phyloP scores from a whole-genome alignment of 192 early-diverging fungal genomes.

The Rhizophagus clarus region DNA sequence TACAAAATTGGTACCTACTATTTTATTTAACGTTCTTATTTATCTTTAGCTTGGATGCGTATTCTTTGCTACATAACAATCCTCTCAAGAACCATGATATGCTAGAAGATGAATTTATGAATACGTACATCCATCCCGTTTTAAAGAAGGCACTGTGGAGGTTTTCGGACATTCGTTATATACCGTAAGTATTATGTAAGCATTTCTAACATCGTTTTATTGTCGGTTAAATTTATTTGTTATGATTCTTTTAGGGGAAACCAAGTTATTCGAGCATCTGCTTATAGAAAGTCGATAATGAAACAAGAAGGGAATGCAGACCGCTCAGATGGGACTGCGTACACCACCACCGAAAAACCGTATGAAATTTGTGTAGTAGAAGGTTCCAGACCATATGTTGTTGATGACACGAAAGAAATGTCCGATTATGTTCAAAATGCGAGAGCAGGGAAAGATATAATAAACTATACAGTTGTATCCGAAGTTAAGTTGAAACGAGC shows the following conservation, averaged over 20 bases:
- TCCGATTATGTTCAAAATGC: constrained; percentile 25
- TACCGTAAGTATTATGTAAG: constrained; percentile 18
- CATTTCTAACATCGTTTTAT: background rate
- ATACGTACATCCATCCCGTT: constrained; percentile 23
- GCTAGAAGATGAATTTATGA: constrained; percentile 28
- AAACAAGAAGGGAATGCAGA: constrained; percentile 21
- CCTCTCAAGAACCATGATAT: constrained; percentile 22
- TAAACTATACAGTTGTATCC: constrained; percentile 23
- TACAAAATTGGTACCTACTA: too few species aligned
- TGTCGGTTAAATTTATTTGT: background rate
- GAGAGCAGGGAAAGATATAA: constrained; percentile 26
- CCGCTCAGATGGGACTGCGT: constrained; percentile 17
- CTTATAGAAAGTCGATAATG: constrained; percentile 20
- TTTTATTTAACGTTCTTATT: constrained; percentile 20
- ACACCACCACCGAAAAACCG: constrained; percentile 10
- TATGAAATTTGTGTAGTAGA: constrained; percentile 28
- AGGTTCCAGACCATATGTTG: constrained; percentile 20
- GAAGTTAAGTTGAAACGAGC: constrained; percentile 31
- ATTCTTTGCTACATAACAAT: constrained; percentile 11
- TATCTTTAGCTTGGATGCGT: constrained; percentile 26
- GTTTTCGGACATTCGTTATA: constrained; percentile 26
- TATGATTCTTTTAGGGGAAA: constrained; percentile 27
- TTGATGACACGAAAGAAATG: constrained; percentile 17
- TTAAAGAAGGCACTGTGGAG: constrained; percentile 18
- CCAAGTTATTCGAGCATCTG: constrained; percentile 19